Base-by-base conservation (phyloP, 768 basidiomycete species). In the Mycena chlorophos region DNA sequence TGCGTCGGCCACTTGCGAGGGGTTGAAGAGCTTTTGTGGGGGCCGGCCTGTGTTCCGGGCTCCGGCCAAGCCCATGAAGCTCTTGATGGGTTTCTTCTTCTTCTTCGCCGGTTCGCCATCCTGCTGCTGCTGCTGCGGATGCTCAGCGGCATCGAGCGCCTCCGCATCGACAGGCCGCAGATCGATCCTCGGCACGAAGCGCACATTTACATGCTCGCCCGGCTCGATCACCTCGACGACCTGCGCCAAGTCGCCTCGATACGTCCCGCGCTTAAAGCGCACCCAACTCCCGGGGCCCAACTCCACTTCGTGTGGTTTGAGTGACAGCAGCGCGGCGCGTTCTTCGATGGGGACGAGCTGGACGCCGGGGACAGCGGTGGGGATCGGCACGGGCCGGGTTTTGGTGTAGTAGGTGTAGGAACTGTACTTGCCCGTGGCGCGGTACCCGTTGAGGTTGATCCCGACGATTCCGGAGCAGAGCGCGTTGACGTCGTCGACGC, bases 161-260 rank as follows among this genome's bases (percentile, higher is more conserved):
- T 87, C 91, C 50, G 97, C 13, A 20, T 42, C 40, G 13, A 14
- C 40, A 19, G 20, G 13, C 5, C 20, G 6, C 20, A 42, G 78
- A 73, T 99, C 97, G 68, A 99, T 97, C 65, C 97, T 89, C n/a
- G 97, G 97, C 54, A 99, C 83, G 67, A 98, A 94, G 68, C 92
- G 89, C 63, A 98, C 79, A 1, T 89, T 92, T 46, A 94, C 88
- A 49, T 94, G 91, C 65, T 98, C 95, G 51, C 91, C 88, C 54
- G 91, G 92, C 72, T 98, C 91, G 19, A 91, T 90, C 57, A 96
- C 82, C 67, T 97, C 95, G 73, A 96, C 79, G 48, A 99, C 92
- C 68, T 97, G 94, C 1, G 97, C 97, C 46, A 99, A 77, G 71
- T 99, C 97, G 14, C 94, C 94, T 37, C 88, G 81, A 67, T 99